phyloP scores from a whole-genome alignment of 306 rosid species.

The Myrica gale region DNA sequence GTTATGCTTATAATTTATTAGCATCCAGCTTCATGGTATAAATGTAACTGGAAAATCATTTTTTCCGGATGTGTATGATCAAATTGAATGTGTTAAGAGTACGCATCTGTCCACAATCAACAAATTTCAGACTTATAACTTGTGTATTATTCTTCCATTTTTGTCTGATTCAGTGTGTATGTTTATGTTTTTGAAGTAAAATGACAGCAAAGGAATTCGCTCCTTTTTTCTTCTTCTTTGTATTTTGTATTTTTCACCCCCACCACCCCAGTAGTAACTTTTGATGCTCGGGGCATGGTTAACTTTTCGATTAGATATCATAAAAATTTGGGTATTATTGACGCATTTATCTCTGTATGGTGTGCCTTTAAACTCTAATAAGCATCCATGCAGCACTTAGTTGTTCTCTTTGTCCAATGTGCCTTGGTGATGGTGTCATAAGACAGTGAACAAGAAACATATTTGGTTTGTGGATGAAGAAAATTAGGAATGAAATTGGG shows the following conservation, averaged over 20 bases:
- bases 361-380: background rate
- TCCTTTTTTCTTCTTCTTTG: background rate
- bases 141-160: background rate
- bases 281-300: background rate
- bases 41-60: background rate
- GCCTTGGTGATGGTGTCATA: background rate
- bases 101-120: background rate
- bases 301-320: background rate
- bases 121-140: background rate
- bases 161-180: background rate
- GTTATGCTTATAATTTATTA: slow-evolving; percentile 8
- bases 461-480: slow-evolving; percentile 7
- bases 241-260: background rate
- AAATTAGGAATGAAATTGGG: background rate
- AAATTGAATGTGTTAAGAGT: background rate
- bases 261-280: background rate
- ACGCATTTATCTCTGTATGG: background rate
- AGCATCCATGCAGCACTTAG: background rate
- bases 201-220: background rate
- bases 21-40: slow-evolving; percentile 9
- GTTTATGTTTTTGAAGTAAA: background rate
- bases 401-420: background rate
- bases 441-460: slow-evolving; percentile 20
- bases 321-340: background rate
- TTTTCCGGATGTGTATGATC: background rate